These are phyloP conservation scores for Rutstroemia sp. DNA, from an alignment of 2,329 filamentous ascomycete species.

Conservation along the genomic window DNA sequence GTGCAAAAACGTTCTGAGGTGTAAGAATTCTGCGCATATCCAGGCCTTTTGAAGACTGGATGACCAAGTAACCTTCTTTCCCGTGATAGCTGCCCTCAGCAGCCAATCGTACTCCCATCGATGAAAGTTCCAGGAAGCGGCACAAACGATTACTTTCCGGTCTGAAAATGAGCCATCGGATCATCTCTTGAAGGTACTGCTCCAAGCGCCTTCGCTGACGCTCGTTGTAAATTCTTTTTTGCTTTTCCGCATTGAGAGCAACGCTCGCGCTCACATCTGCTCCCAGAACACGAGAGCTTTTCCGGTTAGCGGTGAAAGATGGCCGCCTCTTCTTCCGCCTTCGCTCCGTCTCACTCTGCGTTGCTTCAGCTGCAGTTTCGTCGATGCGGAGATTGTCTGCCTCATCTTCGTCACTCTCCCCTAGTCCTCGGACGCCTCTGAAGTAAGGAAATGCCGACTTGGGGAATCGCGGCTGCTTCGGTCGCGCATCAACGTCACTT, in stretches of 20 bases:
- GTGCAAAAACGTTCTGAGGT: slow-evolving; percentile 68
- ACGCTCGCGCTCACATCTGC: slow-evolving; percentile 33
- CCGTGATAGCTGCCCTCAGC: slow-evolving; percentile 96
- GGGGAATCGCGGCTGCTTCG: slow-evolving; percentile 85
- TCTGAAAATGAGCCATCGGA: slow-evolving; percentile 93
- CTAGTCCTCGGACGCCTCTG: slow-evolving; percentile 69
- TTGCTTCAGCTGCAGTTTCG: slow-evolving; percentile 52
- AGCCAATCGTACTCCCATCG: slow-evolving; percentile 84
- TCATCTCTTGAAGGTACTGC: slow-evolving; percentile 86
- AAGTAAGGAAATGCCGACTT: slow-evolving; percentile 85
- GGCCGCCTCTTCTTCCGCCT: slow-evolving; percentile 45
- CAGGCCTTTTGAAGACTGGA: slow-evolving; percentile 82
- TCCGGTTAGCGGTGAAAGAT: slow-evolving; percentile 31
- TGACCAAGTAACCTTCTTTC: slow-evolving; percentile 90
- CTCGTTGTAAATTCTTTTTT: slow-evolving; percentile 56
- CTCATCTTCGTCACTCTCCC: slow-evolving; percentile 67
- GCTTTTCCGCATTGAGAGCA: slow-evolving; percentile 32
- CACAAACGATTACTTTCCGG: slow-evolving; percentile 93
- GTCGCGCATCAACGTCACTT: slow-evolving; percentile 56
- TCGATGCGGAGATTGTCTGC: slow-evolving; percentile 29
- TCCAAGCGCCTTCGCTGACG: slow-evolving; percentile 80
- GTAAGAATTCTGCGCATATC: slow-evolving; percentile 78
- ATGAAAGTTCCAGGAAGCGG: slow-evolving; percentile 91
- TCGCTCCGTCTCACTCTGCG: slow-evolving; percentile 61
- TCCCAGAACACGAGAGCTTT: slow-evolving; percentile 45